Base-by-base conservation (phyloP, 768 basidiomycete species). In the Lentinula detonsa region DNA sequence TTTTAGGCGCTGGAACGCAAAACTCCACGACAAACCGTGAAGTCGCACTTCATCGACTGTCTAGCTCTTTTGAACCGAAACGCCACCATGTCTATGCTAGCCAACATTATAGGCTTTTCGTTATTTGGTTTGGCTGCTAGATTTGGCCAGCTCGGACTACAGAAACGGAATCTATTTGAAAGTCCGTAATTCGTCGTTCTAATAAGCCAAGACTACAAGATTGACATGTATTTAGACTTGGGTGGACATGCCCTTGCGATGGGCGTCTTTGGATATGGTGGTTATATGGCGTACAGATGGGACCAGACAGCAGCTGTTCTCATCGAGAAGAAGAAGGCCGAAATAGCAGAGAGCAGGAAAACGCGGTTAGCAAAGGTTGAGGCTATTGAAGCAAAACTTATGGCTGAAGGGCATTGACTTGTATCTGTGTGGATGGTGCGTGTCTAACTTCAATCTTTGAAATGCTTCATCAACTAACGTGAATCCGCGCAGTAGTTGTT, bases 61-160 rank as follows among this genome's bases (percentile, higher is more conserved):
- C 37, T 8, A 39, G 13, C 37, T 39, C 37, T 39, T 39, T 13
- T 39, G 28, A 28, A 28, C 28, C 28, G 28, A 28, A 28, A 28
- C 28, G 28, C 37, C 4, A 39, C 37, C 60, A 91, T 90, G 86
- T 70, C 88, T 45, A 74, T 91, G 69, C 75, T 89, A 60, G 75
- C 84, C 54, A 90, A 84, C 69, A 74, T 93, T 63, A 71, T 91
- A 69, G 90, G 91, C 45, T 91, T 91, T 74, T 89, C 91, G 2
- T 73, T 82, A 60, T 88, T 93, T 69, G 94, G 94, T 46, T 87
- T 97, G 61, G 86, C 87, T 21, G 86, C 88, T 18, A 82, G 95
- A 62, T 78, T 93, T 62, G 92, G 91, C 67, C 93, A 95, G 75
- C 85, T 97, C 23, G 89, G 88, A 58, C 89, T 97, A 68, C 88